These are phyloP conservation scores for Calocybe cyanea DNA, from an alignment of 768 basidiomycete species.

Conservation along the genomic window DNA sequence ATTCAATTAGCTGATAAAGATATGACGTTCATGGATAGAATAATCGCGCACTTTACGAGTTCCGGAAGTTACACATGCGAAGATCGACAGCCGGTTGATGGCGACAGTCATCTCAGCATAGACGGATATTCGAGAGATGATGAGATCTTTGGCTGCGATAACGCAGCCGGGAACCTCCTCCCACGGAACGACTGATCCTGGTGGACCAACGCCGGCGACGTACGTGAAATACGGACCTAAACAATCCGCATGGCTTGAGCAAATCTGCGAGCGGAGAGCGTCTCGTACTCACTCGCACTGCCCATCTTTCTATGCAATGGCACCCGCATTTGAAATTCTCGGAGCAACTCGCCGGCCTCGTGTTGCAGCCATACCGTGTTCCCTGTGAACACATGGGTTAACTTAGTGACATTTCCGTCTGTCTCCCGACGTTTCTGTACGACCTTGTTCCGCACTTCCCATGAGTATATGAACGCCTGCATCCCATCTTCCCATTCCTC, in stretches of 20 bases:
- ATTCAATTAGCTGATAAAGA: neutral
- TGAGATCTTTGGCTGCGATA: slow-evolving; percentile 22
- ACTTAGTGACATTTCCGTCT: too few species aligned
- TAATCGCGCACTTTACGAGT: slow-evolving; percentile 13
- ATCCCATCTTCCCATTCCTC: slow-evolving; percentile 28
- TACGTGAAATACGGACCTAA: slow-evolving; percentile 12
- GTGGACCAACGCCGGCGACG: neutral
- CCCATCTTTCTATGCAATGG: slow-evolving; percentile 25
- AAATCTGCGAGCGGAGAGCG: neutral
- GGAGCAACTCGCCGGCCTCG: slow-evolving; percentile 33
- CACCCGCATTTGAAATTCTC: slow-evolving; percentile 34
- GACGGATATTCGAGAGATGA: slow-evolving; percentile 25
- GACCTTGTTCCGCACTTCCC: neutral
- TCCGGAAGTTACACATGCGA: slow-evolving; percentile 37
- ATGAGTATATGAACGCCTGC: slow-evolving; percentile 29
- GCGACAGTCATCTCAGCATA: slow-evolving; percentile 32
- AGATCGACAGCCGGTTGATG: slow-evolving; percentile 30
- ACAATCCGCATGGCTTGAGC: neutral
- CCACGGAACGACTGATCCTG: neutral
- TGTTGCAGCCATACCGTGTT: slow-evolving; percentile 38
- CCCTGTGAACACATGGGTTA: slow-evolving; percentile 47
- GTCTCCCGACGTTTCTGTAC: neutral
- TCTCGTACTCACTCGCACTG: slow-evolving; percentile 21
- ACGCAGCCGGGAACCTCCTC: slow-evolving; percentile 10
- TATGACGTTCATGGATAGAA: neutral